Base-by-base conservation (phyloP, 805 yeast genomes). In the Isabelozyma pseudorhagii region DNA sequence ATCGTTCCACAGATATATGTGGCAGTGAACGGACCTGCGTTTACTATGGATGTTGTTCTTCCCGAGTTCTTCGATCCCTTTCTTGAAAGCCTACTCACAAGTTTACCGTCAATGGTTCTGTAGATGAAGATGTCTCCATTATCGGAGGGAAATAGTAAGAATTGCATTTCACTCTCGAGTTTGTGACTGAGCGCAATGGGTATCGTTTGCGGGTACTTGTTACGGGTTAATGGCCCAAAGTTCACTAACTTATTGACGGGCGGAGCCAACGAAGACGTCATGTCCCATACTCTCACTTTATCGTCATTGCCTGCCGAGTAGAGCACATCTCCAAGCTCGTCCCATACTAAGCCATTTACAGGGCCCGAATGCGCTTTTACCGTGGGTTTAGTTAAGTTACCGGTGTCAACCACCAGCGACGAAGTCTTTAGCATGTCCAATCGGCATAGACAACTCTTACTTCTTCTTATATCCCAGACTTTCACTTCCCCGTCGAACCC, bases 401-500 rank as follows among this genome's bases (percentile, higher is more conserved):
- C 61, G 5, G 38, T 27, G 29, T 42, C 46, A 6, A 49, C 27
- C 18, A 53, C 59, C 31, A 50, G 38, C 17, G 55, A 52, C 9
- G 50, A 48, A 1, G 83, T 77, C 14, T 77, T 67, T 40, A 75
- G 65, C 72, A 82, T 71, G 60, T 89, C 92, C 50, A 89, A 66
- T 13, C 83, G 75, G 42, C 83, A 76, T 21, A 89, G 64, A 58
- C 89, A 85, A 36, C 86, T 78, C 14, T 75, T 73, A 21, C 89
- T 80, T 44, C 87, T 69, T 44, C 98, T 69, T 9, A 90, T 78
- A 62, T 92, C 98, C 97, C 97, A 92, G 0, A 92, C 62, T 46
- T 87, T 77, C 8, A 87, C 84, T 43, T 84, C 84, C 0, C 97
- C 97, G 56, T 86, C 89, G 14, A 81, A 78, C 17, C 93, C 91